Evolutionary conservation across 2,329 filamentous ascomycete genomes (phyloP), one percentile per base, ranked within the genome.

Genomic region (Colletotrichum sp.): DNA sequence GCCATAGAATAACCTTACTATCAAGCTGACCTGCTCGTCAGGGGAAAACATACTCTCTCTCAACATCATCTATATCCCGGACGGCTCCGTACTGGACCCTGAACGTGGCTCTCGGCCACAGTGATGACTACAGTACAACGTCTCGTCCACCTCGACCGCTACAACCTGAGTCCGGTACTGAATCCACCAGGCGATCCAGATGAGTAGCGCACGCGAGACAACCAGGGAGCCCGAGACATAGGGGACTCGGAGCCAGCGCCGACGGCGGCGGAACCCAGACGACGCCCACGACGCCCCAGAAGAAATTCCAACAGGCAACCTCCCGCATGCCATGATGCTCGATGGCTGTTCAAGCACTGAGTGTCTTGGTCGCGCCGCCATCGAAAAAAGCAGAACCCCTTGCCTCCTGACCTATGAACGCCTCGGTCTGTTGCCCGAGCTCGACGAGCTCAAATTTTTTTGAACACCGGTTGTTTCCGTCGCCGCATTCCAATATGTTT

Each of bases 211-310:
- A 68, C 70, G 55, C 63, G 39, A 76, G 73, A 76, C 69, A 49
- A n/a, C 26, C 57, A 76, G 70, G 73, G 64, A 76, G 70, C 12
- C 64, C 34, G 57, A 76, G 73, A 76, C 70, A 73, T 49, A 28
- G 32, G 69, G 21, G 26, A 64, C 64, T 64, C 55, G 39, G 36
- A 62, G 21, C 24, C 21, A 52, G 44, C 34, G 60, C 67, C 65
- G 55, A 44, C 30, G 57, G 55, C 67, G 59, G 55, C 30, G 49
- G 15, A 21, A 26, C 30, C 36, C 60, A 49, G 24, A n/a, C 62
- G 62, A 64, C 62, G 34, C 62, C 62, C 15, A 39, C 12, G 32
- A 64, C 57, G 44, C 44, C 30, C 32, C 44, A 55, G 13, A 39
- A 65, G 67, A 21, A 32, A 72, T 72, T 67, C 72, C 69, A 67